Percentiles rank a stretch among this genome's conserved stretches.
These are phyloP conservation scores for Misopates orontium DNA, from an alignment of 257 asterid species.

Conservation along the genomic window DNA sequence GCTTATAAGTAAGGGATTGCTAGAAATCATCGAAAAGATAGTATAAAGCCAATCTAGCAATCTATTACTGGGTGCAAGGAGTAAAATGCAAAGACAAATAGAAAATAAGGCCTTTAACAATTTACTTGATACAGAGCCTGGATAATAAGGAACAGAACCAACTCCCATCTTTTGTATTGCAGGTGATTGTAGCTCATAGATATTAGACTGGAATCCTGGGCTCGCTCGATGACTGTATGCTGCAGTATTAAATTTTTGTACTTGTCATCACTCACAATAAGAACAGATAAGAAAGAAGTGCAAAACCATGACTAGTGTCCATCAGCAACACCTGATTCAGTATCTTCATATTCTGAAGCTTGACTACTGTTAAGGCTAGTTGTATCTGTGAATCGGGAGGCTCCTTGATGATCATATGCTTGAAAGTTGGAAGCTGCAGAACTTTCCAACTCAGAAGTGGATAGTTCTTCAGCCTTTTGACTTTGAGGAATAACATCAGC, in stretches of 20 bases:
- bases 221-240: conserved; percentile 64
- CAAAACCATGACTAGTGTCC: conserved; percentile 19
- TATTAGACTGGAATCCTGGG: conserved; percentile 51
- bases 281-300: conserved; percentile 9
- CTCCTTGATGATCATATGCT: conserved; percentile 58
- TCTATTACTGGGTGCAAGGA: conserved; percentile 9
- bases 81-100: conserved; percentile 14
- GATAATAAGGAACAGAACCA: conserved; percentile 44
- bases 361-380: conserved; percentile 65
- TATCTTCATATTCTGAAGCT: conserved; percentile 85
- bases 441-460: conserved; percentile 54
- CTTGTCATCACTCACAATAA: conserved; percentile 22
- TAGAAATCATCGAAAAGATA: conserved; percentile 18
- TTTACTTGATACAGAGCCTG: conserved; percentile 45
- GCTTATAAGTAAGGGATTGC: neutral
- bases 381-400: conserved; percentile 69
- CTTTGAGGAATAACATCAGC: conserved; percentile 45
- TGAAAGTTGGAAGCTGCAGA: conserved; percentile 56
- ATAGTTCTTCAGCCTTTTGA: conserved; percentile 45
- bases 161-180: conserved; percentile 29
- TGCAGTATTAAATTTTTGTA: conserved; percentile 39
- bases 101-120: conserved; percentile 11
- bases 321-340: conserved; percentile 80
- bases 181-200: conserved; percentile 43
- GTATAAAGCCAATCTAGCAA: conserved; percentile 13